A percentile compares a stretch with the other conserved stretches of the same genome.
phyloP scores from a whole-genome alignment of 805 yeast genomes.

The Blastobotrys muscicola region DNA sequence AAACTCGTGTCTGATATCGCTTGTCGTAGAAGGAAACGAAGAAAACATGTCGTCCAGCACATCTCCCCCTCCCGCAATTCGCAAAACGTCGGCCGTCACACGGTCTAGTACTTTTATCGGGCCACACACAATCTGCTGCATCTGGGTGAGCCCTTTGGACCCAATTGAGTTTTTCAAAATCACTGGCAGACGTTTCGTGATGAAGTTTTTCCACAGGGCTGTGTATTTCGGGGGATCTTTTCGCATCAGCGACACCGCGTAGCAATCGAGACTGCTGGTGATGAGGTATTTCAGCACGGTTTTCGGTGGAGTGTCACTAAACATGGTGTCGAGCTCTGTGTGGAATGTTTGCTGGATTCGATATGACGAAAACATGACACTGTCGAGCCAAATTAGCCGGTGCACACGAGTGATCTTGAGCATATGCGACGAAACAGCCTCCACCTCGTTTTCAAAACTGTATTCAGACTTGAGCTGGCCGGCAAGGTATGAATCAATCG shows the following conservation, averaged over 20 bases:
- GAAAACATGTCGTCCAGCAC: slow-evolving; percentile 42
- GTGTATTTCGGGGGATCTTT: slow-evolving; percentile 28
- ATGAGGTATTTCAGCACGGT: slow-evolving; percentile 32
- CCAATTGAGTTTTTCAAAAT: slow-evolving; percentile 25
- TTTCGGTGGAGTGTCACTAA: slow-evolving; percentile 3
- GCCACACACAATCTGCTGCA: slow-evolving; percentile 18
- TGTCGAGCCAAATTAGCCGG: slow-evolving; percentile 18
- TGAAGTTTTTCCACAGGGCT: slow-evolving; percentile 37
- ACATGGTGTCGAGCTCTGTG: slow-evolving; percentile 9
- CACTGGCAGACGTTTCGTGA: slow-evolving; percentile 39
- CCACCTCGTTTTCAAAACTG: neutral
- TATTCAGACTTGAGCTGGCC: neutral
- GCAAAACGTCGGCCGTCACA: slow-evolving; percentile 28
- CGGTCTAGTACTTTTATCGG: slow-evolving; percentile 29
- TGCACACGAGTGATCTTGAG: slow-evolving; percentile 12
- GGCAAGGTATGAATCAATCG: neutral
- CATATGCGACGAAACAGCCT: too few relatives aligned
- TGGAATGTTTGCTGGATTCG: slow-evolving; percentile 12
- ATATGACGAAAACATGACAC: slow-evolving; percentile 11
- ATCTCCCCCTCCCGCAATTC: slow-evolving; percentile 29
- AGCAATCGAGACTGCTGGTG: slow-evolving; percentile 37
- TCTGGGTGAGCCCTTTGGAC: slow-evolving; percentile 17
- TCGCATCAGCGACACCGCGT: slow-evolving; percentile 31
- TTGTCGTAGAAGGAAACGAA: slow-evolving; percentile 38
- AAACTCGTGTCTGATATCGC: slow-evolving; percentile 43